Conservation (phyloP, 192 early-diverging fungal species). For the Coemansia sp. region DNA sequence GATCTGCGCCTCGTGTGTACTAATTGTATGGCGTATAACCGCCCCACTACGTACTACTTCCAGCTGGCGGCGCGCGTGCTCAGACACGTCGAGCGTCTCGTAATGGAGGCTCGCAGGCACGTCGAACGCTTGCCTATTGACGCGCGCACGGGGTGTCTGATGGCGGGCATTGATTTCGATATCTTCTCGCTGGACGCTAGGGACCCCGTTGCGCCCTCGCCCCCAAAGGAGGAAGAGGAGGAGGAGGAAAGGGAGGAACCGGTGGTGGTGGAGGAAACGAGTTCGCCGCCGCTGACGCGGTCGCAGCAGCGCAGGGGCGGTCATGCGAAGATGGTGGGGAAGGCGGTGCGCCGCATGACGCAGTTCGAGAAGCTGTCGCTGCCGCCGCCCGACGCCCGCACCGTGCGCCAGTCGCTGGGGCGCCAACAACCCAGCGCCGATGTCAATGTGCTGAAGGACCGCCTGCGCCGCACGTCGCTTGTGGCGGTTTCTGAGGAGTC, state of each 20-base stretch:
- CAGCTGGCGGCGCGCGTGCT: conserved; percentile 39
- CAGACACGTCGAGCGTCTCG: conserved; percentile 21
- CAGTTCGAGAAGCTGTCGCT: conserved; percentile 46
- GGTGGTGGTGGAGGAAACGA: too few relatives aligned
- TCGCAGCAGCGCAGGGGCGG: too few relatives aligned
- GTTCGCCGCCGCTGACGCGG: too few relatives aligned
- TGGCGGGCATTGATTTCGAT: conserved; percentile 21
- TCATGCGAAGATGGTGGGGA: background rate
- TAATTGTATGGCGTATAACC: conserved; percentile 54
- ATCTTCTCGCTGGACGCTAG: conserved; percentile 23
- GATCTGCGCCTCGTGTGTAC: conserved; percentile 33
- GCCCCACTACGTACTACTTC: conserved; percentile 47
- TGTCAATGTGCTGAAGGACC: conserved; percentile 20
- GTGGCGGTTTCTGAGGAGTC: background rate
- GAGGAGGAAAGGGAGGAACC: background rate
- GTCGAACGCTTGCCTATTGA: conserved; percentile 27
- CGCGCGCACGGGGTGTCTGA: conserved; percentile 30
- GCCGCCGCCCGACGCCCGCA: conserved; percentile 41
- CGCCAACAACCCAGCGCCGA: conserved; percentile 4
- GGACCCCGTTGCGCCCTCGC: conserved; percentile 1
- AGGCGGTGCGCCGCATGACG: conserved; percentile 18
- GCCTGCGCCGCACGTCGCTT: conserved; percentile 13
- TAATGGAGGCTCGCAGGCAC: conserved; percentile 12
- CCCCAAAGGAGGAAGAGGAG: background rate
- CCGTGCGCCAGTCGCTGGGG: background rate